Percentiles rank a stretch among this genome's conserved stretches.
These are phyloP conservation scores for Apiospora rasikravindrae DNA, from an alignment of 2,329 filamentous ascomycete species.

Conservation along the genomic window DNA sequence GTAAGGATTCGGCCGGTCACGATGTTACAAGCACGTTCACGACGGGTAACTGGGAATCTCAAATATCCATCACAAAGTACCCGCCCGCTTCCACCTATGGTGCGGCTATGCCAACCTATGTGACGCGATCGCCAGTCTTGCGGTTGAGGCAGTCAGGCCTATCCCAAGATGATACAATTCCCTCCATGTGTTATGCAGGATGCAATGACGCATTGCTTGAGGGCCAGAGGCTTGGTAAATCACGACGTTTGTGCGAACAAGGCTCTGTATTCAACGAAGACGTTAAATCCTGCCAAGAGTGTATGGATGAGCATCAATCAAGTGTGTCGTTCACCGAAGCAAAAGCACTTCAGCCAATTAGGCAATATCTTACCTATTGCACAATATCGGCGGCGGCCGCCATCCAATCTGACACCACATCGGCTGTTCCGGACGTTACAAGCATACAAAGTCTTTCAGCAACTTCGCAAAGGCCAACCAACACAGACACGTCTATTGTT, in stretches of 20 bases:
- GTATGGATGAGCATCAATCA: slow-evolving; percentile 41
- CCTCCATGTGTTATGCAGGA: slow-evolving; percentile 51
- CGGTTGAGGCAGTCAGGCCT: background rate
- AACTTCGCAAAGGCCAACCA: slow-evolving; percentile 26
- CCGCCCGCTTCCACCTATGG: slow-evolving; percentile 36
- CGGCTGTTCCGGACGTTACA: slow-evolving; percentile 25
- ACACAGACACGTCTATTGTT: slow-evolving; percentile 20
- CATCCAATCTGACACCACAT: slow-evolving; percentile 16
- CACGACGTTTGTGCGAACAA: slow-evolving; percentile 47
- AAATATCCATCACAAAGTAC: slow-evolving; percentile 52
- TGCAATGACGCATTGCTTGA: slow-evolving; percentile 59
- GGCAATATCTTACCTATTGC: slow-evolving; percentile 55
- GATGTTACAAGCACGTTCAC: slow-evolving; percentile 46
- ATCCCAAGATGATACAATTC: background rate
- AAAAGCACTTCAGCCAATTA: slow-evolving; percentile 47
- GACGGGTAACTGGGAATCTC: slow-evolving; percentile 62
- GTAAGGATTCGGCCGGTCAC: slow-evolving; percentile 39
- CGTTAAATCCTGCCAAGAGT: slow-evolving; percentile 47
- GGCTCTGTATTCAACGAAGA: slow-evolving; percentile 47
- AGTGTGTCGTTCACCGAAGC: slow-evolving; percentile 35
- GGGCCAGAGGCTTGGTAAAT: slow-evolving; percentile 54
- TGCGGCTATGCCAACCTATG: slow-evolving; percentile 25
- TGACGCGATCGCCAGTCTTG: slow-evolving; percentile 22
- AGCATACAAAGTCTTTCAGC: slow-evolving; percentile 25
- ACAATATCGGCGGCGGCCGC: slow-evolving; percentile 4